Base-by-base conservation (phyloP, 1,284 basidiomycete species). In the Grifola frondosa region DNA sequence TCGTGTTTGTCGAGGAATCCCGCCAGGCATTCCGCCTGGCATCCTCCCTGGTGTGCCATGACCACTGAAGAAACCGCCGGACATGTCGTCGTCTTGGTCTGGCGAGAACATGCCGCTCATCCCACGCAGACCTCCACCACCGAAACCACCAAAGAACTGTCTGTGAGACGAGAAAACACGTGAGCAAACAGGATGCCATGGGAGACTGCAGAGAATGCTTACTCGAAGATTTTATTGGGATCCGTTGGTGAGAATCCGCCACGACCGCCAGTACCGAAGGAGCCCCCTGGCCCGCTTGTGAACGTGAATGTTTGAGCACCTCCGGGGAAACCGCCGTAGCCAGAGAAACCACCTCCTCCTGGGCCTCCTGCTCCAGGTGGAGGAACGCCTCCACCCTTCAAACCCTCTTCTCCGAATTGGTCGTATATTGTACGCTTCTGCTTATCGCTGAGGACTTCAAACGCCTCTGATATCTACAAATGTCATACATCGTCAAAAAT, bases 381-480 rank as follows among this genome's bases (percentile, higher is more conserved):
- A 12, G 69, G 66, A 0, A 73, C 76, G 25, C 73, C 75, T 25
- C 78, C 78, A 15, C 76, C 77, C 65, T 98, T 97, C 53, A 98
- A 76, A 2, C 96, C 96, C 53, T 98, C 96, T 65, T 97, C 96
- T 24, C 96, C 96, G 49, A 93, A 88, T 56, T 96, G 92, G 66
- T 99, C 96, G 57, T 97, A 99, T 21, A 98, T 69, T 0, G 91
- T 74, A 35, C 92, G 86, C 68, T 98, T 99, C 65, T 98, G 80
- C 70, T 88, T 85, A 68, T 98, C 95, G 40, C 81, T 91, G 40
- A 98, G 80, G 35, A 98, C 96, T 65, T 99, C 96, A 60, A 96
- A 98, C 0, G 96, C 96, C 73, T 99, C 96, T 19, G 91, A 91
- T 46, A 97, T 80, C 88, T 91, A 48, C 5, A 13, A n/a, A 20